Base-by-base conservation (phyloP, 805 yeast species). In the Maudiozyma turicensis region DNA sequence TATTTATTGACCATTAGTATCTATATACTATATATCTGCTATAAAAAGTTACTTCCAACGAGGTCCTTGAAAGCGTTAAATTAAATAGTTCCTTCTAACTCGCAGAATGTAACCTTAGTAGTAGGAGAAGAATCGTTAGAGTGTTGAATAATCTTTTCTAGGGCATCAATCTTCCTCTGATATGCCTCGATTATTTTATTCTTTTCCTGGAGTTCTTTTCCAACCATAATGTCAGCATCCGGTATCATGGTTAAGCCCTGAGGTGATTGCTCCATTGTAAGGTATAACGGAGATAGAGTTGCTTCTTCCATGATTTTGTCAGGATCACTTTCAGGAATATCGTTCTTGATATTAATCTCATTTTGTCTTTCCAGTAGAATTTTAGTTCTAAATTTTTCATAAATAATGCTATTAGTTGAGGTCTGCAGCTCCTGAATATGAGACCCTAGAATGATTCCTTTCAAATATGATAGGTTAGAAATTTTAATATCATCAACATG, bases 341-440 rank as follows among this genome's bases (percentile, higher is more conserved):
- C 48, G 9, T 37, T 20, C 5, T n/a, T 43, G 8, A 38, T 28
- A 15, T 11, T 10, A n/a, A 40, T 45, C n/a, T 49, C 47, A 20
- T 31, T 45, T 29, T 58, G 47, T 68, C 56, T 73, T 72, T 52
- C 78, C 71, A 43, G 71, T 59, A 84, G 73, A 47, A 77, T 82
- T 57, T 76, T 77, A 15, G 91, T 82, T 69, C 95, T 79, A 68
- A 85, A 87, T 57, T 77, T 77, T 62, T 87, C 95, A 67, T 87
- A 87, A 54, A 87, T 72, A 37, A 76, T 71, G 58, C 82, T 82
- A 63, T 82, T 88, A 3, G 95, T 87, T 53, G 76, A 71, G 55
- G 86, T 95, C 68, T 84, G 86, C 65, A 87, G 80, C 57, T 87
- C 95, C 61, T 81, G 81, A 65, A 86, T 73, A 67, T 86, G 95